These are phyloP conservation scores for Claviceps africana DNA, from an alignment of 2,329 filamentous ascomycete species.

Conservation along the genomic window DNA sequence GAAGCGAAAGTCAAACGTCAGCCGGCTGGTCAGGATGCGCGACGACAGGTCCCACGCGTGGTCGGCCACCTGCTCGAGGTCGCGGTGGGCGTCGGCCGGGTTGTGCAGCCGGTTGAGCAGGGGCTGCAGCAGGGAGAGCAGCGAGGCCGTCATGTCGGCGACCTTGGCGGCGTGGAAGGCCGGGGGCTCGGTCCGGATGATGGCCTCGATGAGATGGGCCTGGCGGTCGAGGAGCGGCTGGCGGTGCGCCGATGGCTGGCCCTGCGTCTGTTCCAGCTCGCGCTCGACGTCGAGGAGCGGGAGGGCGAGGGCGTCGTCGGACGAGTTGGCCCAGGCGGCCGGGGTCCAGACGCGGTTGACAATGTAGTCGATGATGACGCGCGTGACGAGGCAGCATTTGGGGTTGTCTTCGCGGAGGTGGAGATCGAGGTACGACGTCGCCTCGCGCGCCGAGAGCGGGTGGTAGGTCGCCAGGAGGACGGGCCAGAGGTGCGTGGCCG, in stretches of 20 bases:
- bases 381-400: conserved; percentile 29
- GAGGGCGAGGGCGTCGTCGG: conserved; percentile 20
- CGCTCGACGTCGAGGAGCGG: conserved; percentile 22
- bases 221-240: conserved; percentile 27
- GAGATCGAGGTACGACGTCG: conserved; percentile 26
- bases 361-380: conserved; percentile 28
- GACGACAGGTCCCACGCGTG: conserved; percentile 31
- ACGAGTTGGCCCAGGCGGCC: conserved; percentile 24
- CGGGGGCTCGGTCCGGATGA: conserved; percentile 21
- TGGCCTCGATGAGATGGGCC: conserved; percentile 21
- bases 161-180: conserved; percentile 21
- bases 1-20: conserved; percentile 34
- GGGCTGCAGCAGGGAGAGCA: conserved; percentile 23
- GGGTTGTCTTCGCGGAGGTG: conserved; percentile 25
- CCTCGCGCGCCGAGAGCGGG: conserved; percentile 24
- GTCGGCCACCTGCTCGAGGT: conserved; percentile 27
- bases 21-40: conserved; percentile 30
- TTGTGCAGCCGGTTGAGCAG: conserved; percentile 23
- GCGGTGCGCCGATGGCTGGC: conserved; percentile 20
- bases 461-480: conserved; percentile 24
- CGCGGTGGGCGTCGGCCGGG: conserved; percentile 24
- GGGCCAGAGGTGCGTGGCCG: conserved; percentile 20
- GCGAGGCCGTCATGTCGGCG: conserved; percentile 28
- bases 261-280: conserved; percentile 23
- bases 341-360: conserved; percentile 27